Percentiles rank a stretch among this genome's conserved stretches.
Conservation (phyloP, 176 grass and related monocot species). For the Carex scoparia region DNA sequence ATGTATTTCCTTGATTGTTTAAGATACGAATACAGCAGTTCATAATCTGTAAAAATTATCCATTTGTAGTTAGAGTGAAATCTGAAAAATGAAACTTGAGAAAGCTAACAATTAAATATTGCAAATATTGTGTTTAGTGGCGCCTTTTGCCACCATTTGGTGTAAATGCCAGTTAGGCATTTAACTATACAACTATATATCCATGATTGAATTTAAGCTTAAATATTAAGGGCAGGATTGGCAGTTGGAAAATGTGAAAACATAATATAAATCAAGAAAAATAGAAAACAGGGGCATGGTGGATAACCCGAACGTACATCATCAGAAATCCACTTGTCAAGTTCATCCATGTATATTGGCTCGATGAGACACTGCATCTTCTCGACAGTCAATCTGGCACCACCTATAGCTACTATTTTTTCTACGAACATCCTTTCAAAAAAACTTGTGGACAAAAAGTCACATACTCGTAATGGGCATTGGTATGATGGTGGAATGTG, state of each 20-base stretch:
- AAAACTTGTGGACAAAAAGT: background rate
- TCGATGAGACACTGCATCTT: background rate
- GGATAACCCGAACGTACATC: background rate
- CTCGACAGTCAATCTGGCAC: background rate
- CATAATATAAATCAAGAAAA: background rate
- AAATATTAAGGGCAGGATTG: too few species aligned
- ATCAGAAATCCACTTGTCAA: background rate
- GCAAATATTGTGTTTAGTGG: too few species aligned
- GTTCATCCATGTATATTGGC: background rate
- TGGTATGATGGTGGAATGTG: too few species aligned
- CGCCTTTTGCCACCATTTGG: background rate
- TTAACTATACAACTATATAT: background rate
- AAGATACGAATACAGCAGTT: too few species aligned
- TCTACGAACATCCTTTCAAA: background rate
- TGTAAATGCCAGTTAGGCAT: background rate
- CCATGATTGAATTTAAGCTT: too few species aligned
- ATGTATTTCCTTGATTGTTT: too few species aligned
- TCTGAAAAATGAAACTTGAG: too few species aligned
- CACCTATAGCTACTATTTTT: background rate
- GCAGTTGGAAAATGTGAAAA: background rate
- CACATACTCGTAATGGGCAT: background rate
- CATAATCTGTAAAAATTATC: too few species aligned
- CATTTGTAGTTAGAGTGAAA: too few species aligned
- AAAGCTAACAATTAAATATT: too few species aligned
- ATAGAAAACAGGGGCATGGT: too few species aligned